phyloP scores from a whole-genome alignment of 2,329 filamentous ascomycete species.

The Colletotrichum shisoi region DNA sequence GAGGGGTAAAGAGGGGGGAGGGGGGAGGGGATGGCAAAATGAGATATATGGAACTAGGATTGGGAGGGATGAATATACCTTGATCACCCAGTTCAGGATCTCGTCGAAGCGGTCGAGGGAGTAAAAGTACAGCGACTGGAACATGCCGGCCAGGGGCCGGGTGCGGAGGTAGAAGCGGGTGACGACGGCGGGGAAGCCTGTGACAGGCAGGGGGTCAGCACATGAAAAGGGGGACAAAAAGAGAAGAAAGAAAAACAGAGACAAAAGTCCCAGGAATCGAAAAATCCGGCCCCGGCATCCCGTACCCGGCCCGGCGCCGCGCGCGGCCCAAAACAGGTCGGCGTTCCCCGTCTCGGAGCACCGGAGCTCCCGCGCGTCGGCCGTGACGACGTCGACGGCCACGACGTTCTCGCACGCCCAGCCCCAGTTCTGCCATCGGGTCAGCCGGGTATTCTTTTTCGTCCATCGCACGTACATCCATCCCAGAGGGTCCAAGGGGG shows the following conservation, averaged over 20 bases:
- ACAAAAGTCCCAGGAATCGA: too few species aligned
- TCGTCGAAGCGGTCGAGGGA: conserved; percentile 54
- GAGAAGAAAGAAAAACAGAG: too few species aligned
- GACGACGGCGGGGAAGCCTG: conserved; percentile 62
- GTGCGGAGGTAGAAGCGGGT: conserved; percentile 60
- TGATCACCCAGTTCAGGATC: conserved; percentile 58
- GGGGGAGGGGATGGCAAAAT: background rate
- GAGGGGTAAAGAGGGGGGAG: too few species aligned
- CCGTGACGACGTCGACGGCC: conserved; percentile 57
- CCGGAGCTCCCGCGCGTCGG: conserved; percentile 53
- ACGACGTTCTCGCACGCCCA: conserved; percentile 64
- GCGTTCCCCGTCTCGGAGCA: conserved; percentile 56
- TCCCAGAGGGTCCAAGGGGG: too few species aligned
- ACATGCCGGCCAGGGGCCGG: conserved; percentile 46
- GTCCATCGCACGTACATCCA: too few species aligned
- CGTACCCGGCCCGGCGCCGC: conserved; percentile 59
- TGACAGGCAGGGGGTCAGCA: background rate
- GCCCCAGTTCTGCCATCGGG: conserved; percentile 57
- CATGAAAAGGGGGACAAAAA: too few species aligned
- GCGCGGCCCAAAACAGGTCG: conserved; percentile 66
- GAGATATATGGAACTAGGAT: background rate
- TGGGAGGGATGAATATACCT: conserved; percentile 43
- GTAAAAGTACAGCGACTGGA: conserved; percentile 55
- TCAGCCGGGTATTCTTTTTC: background rate
- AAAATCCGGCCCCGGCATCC: background rate